Conservation (phyloP, 345 rosid species). For the Ceriops zippeliana region DNA sequence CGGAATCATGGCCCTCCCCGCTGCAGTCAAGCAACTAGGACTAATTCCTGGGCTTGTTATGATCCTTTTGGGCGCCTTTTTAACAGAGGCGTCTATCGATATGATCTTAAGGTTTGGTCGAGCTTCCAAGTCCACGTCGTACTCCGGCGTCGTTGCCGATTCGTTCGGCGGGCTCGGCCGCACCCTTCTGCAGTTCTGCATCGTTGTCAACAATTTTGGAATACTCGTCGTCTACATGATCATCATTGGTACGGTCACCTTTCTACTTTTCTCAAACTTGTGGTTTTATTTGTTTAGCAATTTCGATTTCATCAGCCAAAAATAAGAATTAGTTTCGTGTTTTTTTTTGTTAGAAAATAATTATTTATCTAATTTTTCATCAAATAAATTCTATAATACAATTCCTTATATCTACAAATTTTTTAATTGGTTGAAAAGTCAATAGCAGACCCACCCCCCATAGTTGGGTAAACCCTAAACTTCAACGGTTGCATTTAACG, state of each 20-base stretch:
- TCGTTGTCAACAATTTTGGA: conserved; percentile 59
- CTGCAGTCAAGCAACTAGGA: conserved; percentile 54
- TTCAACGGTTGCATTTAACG: no score
- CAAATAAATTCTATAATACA: no score
- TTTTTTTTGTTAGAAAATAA: no score
- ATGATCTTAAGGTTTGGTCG: conserved; percentile 49
- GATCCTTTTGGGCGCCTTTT: conserved; percentile 40
- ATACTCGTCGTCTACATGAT: conserved; percentile 67
- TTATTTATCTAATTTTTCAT: no score
- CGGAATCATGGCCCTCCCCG: conserved; percentile 70
- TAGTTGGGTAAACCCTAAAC: no score
- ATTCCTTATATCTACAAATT: no score
- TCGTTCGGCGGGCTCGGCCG: conserved; percentile 48
- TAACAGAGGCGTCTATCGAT: conserved; percentile 50
- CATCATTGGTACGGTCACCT: conserved; percentile 40
- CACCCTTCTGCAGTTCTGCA: conserved; percentile 48
- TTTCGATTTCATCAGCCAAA: no score
- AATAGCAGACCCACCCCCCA: no score
- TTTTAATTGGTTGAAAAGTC: no score
- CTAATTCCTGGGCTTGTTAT: conserved; percentile 44
- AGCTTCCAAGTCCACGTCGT: conserved; percentile 50
- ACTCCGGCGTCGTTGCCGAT: conserved; percentile 48
- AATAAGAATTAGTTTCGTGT: no score
- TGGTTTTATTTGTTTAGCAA: no score
- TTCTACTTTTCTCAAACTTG: no score